Base-by-base conservation (phyloP, 305 asterid species). In the Coffea humblotiana region DNA sequence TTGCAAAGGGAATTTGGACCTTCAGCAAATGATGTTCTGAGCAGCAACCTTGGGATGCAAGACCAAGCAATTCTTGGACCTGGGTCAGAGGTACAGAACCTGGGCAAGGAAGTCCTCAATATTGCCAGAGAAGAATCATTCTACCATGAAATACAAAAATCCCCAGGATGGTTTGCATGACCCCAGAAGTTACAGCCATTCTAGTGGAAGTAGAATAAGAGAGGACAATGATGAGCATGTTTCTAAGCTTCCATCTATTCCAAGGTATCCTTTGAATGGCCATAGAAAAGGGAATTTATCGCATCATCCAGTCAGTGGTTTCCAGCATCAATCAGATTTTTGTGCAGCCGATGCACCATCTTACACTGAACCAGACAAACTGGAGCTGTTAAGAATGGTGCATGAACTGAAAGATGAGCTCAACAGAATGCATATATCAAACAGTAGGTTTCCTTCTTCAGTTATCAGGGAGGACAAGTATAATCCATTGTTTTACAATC, bases 341-440 rank as follows among this genome's bases (percentile, higher is more conserved):
- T 80, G 49, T 75, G 80, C 86, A 75, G 73, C 89, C 47, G 89
- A 87, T 75, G 85, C 48, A 78, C 80, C 84, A 65, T 74, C 87
- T 15, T 86, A 83, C 85, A 47, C 86, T 58, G 92, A 86, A 67
- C 90, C 92, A 10, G 97, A 89, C 69, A 92, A 85, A 80, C 71
- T 75, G 77, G 91, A 91, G 78, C 83, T 95, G 80, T 79, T 93
- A 85, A 92, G 93, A 85, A 90, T 89, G 79, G 92, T 95, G 48
- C 73, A 74, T 56, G 93, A 95, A 81, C 92, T 95, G 82, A 88
- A 92, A 82, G 93, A 92, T 79, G 93, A 95, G 88, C 91, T 86
- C 91, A 90, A 15, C 89, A 91, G 60, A 85, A 92, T 78, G 80
- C 82, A 86, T 80, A 70, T 75, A 37, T 67, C 81, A 72, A 78